Base-by-base conservation (phyloP, 805 yeast genomes). In the Metschnikowia bowlesiae region DNA sequence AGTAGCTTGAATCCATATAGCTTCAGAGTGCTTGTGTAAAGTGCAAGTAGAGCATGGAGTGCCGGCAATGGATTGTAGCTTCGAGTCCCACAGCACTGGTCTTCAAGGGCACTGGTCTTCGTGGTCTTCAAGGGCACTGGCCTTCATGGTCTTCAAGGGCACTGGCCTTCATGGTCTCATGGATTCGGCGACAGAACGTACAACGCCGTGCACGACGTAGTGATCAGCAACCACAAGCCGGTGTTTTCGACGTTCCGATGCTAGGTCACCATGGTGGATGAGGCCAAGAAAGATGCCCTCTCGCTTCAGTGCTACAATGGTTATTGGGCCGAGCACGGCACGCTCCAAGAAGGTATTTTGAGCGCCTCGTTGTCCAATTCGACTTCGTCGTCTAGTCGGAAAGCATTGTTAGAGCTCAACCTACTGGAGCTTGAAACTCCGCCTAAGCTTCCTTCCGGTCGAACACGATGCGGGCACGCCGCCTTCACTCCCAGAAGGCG, bases 191-290 rank as follows among this genome's bases (percentile, higher is more conserved):
- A 16, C 18, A 1, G 18, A 16, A 16, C 16, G 16, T 94, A 94
- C 64, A 79, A 83, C 48, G 80, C 85, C 45, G 82, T 83, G 1
- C 81, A 81, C 56, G 68, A 67, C 22, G 66, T 92, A 38, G 63
- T 62, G 49, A 76, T 84, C 50, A 89, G 97, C 49, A 99, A 94
- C 63, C 99, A 94, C 65, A 84, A 89, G 52, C 99, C 99, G 0
- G 96, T 94, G 2, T 94, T 78, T 66, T 90, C 92, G 4, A 82
- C 89, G 0, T 90, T 86, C 62, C 70, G 74, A 33, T 81, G 87
- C 11, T 73, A 69, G 16, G 91, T 89, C 16, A 78, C 81, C 48
- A 79, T 87, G 49, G 75, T 91, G 32, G 86, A 94, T 53, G 66
- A 64, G 30, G 58, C 48, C 7, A 69, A 66, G 59, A 70, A 65